Percentiles rank a stretch among this genome's conserved stretches.
phyloP scores from a whole-genome alignment of 345 rosid species.

The Eucalyptus marginata region DNA sequence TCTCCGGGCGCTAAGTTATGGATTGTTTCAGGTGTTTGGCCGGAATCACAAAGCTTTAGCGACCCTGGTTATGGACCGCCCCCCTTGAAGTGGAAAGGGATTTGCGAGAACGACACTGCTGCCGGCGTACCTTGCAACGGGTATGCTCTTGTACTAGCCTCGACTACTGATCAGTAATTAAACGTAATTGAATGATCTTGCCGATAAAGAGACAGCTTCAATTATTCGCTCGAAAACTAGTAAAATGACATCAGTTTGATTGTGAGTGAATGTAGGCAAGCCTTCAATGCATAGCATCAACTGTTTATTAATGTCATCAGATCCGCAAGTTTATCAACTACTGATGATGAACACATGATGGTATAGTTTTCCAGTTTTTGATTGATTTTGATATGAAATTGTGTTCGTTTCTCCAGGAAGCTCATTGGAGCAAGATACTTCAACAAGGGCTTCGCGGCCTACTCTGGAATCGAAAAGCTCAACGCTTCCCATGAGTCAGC shows the following conservation, averaged over 20 bases:
- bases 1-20: background rate
- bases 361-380: background rate
- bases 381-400: background rate
- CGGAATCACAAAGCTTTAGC: slow-evolving; percentile 49
- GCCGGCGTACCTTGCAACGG: slow-evolving; percentile 38
- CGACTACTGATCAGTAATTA: background rate
- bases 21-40: slow-evolving; percentile 50
- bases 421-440: slow-evolving; percentile 52
- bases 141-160: background rate
- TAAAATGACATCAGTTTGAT: background rate
- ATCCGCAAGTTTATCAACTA: background rate
- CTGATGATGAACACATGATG: background rate
- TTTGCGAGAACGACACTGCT: slow-evolving; percentile 14
- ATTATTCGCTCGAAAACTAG: background rate
- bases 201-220: background rate
- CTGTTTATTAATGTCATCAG: background rate
- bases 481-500: background rate
- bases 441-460: slow-evolving; percentile 18
- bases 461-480: background rate
- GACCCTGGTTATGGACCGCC: slow-evolving; percentile 32
- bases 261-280: background rate
- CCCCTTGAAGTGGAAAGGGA: slow-evolving; percentile 46
- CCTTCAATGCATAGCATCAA: background rate
- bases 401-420: slow-evolving; percentile 17
- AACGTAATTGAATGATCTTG: background rate